These are phyloP conservation scores for Sclerotinia trifoliorum DNA, from an alignment of 2,329 filamentous ascomycete genomes.

Conservation along the genomic window DNA sequence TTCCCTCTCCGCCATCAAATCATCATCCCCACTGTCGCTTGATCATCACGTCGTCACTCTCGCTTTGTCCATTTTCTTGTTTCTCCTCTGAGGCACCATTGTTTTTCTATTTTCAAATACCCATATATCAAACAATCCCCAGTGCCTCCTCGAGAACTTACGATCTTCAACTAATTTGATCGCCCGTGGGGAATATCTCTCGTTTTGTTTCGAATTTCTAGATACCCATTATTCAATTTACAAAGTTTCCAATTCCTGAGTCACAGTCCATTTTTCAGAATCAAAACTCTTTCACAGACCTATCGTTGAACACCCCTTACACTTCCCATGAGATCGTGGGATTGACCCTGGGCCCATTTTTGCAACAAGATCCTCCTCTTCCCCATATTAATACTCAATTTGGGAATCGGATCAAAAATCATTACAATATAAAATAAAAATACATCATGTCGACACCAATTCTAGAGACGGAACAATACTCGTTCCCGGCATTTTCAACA, in stretches of 20 bases:
- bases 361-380: constrained; percentile 12
- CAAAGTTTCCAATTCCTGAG: not conserved
- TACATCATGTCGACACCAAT: constrained; percentile 36
- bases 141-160: constrained; percentile 10
- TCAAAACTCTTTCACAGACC: not conserved
- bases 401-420: not conserved
- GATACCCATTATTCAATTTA: not conserved
- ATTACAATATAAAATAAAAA: not conserved
- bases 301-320: not conserved
- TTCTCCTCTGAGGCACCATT: not conserved
- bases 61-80: constrained; percentile 4
- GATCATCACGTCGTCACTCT: constrained; percentile 1
- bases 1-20: not conserved
- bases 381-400: not conserved
- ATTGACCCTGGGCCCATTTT: constrained; percentile 18
- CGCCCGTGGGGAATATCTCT: not conserved
- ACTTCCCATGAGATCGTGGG: constrained; percentile 17
- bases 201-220: not conserved
- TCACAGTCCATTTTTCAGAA: not conserved
- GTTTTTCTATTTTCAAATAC: not conserved
- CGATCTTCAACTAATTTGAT: constrained; percentile 12
- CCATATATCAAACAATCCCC: not conserved
- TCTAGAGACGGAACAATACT: constrained; percentile 38
- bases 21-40: not conserved
- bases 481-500: constrained; percentile 37